Evolutionary conservation across 345 rosid genomes (phyloP).

Genomic region (Arabis hirsuta): DNA sequence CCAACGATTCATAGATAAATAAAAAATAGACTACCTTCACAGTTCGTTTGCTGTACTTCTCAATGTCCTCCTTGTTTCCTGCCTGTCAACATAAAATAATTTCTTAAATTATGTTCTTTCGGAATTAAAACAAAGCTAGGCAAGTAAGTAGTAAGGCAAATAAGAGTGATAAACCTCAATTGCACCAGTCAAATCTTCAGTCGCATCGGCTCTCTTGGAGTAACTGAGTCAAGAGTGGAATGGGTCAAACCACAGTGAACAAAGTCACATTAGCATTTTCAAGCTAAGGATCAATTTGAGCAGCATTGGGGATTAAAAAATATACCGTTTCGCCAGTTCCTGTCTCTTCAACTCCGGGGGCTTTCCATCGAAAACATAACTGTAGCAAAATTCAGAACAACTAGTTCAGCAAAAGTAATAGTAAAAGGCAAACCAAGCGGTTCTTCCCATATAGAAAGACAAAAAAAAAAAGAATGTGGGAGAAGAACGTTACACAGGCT

Average conservation of each 20-base stretch:
- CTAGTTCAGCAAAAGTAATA: not conserved
- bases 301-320: not conserved
- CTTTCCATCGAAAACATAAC: conserved; percentile 90
- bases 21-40: conserved; percentile 61
- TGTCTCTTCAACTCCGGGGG: conserved; percentile 90
- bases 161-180: conserved; percentile 55
- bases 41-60: conserved; percentile 90
- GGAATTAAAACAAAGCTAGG: not conserved
- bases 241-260: not conserved
- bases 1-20: not conserved
- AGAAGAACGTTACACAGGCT: conserved; percentile 72
- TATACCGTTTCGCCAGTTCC: conserved; percentile 87
- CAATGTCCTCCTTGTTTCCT: conserved; percentile 88
- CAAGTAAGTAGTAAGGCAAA: conserved; percentile 7
- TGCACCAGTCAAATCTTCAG: conserved; percentile 67
- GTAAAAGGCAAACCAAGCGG: not conserved
- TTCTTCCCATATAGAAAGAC: not conserved
- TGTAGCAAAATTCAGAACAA: conserved; percentile 36
- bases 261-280: not conserved
- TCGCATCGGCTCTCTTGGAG: conserved; percentile 83
- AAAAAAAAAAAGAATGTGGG: not conserved
- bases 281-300: not conserved
- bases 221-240: conserved; percentile 51
- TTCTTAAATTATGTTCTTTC: conserved; percentile 1
- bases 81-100: conserved; percentile 42